phyloP scores from a whole-genome alignment of 495 filamentous ascomycete genomes.

The Penicillium flavigenum region DNA sequence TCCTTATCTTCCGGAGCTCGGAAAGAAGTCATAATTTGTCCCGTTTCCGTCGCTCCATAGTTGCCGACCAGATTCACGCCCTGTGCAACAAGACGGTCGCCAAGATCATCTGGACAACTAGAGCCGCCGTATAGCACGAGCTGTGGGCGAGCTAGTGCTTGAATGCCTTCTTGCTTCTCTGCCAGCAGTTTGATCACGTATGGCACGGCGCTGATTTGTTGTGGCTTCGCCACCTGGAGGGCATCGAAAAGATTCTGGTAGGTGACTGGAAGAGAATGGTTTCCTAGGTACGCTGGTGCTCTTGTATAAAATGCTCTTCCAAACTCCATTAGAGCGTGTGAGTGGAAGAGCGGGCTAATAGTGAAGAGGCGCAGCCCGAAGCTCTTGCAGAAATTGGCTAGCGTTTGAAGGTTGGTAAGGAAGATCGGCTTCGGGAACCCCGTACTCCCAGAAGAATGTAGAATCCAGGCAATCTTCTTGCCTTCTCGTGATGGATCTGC shows the following conservation, averaged over 20 bases:
- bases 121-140: conserved; percentile 54
- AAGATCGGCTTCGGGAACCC: conserved; percentile 58
- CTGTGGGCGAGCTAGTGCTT: conserved; percentile 42
- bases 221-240: conserved; percentile 43
- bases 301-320: conserved; percentile 50
- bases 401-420: conserved; percentile 37
- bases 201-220: conserved; percentile 56
- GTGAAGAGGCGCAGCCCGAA: conserved; percentile 42
- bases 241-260: conserved; percentile 49
- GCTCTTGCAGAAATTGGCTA: conserved; percentile 38
- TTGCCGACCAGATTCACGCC: conserved; percentile 55
- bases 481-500: conserved; percentile 22
- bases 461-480: conserved; percentile 48
- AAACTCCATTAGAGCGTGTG: conserved; percentile 46
- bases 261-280: conserved; percentile 53
- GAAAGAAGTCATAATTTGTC: conserved; percentile 57
- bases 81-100: conserved; percentile 52
- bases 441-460: conserved; percentile 59
- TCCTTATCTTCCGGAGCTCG: conserved; percentile 49
- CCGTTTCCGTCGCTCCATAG: conserved; percentile 55
- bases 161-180: conserved; percentile 48
- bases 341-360: conserved; percentile 55
- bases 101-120: conserved; percentile 55
- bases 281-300: conserved; percentile 47
- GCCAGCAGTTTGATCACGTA: conserved; percentile 56